These are phyloP conservation scores for Aspergillus biplanus DNA, from an alignment of 495 filamentous ascomycete genomes.

Conservation along the genomic window DNA sequence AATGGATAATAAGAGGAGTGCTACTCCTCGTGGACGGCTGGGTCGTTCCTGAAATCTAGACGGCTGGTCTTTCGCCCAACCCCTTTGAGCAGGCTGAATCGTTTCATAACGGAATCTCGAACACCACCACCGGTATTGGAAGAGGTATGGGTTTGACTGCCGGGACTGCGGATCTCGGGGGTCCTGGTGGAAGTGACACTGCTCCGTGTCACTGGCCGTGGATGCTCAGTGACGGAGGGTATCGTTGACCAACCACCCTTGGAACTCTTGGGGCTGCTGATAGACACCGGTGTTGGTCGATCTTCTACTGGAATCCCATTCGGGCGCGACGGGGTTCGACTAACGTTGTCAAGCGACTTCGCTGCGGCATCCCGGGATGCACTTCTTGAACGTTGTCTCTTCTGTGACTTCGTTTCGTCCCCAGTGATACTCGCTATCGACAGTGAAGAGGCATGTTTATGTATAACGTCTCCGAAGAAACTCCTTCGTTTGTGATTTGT, in stretches of 20 bases:
- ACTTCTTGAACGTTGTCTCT: constrained; percentile 37
- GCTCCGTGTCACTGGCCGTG: constrained; percentile 43
- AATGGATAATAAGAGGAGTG: constrained; percentile 4
- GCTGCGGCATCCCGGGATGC: constrained; percentile 34
- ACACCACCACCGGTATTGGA: constrained; percentile 32
- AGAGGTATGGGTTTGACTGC: constrained; percentile 13
- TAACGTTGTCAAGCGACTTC: constrained; percentile 41
- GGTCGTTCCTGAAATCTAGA: constrained; percentile 42
- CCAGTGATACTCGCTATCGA: constrained; percentile 30
- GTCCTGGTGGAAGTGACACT: constrained; percentile 26
- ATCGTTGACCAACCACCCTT: constrained; percentile 46
- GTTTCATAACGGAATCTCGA: constrained; percentile 51
- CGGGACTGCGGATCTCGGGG: constrained; percentile 25
- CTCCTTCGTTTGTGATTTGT: constrained; percentile 46
- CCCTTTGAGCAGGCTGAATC: constrained; percentile 51
- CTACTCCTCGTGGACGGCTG: constrained; percentile 44
- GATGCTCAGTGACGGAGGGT: constrained; percentile 42
- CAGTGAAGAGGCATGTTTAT: constrained; percentile 42
- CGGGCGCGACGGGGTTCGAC: constrained; percentile 37
- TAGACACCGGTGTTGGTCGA: constrained; percentile 10
- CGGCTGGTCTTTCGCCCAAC: constrained; percentile 50
- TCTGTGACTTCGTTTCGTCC: constrained; percentile 35
- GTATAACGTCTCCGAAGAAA: constrained; percentile 44
- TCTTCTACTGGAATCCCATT: constrained; percentile 28
- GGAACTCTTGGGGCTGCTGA: constrained; percentile 24